Conservation (phyloP, 2,329 filamentous ascomycete genomes). For the Sporothrix pallida region DNA sequence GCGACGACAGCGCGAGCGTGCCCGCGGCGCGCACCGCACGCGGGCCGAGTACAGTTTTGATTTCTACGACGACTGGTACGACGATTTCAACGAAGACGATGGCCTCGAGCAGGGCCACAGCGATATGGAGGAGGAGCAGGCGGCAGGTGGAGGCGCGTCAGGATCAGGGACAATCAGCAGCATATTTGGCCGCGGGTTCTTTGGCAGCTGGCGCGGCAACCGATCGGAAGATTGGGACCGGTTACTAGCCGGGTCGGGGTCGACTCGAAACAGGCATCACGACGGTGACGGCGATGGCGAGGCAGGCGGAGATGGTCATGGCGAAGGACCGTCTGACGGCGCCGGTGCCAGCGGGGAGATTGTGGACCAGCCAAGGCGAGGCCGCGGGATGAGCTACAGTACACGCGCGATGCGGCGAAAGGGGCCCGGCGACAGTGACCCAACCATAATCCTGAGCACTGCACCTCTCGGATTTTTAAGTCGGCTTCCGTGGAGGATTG, state of each 20-base stretch:
- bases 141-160: slow-evolving; percentile 8
- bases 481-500: slow-evolving; percentile 82
- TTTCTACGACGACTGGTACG: slow-evolving; percentile 98
- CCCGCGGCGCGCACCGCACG: slow-evolving; percentile 55
- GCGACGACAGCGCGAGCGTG: slow-evolving; percentile 70
- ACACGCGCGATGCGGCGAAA: slow-evolving; percentile 55
- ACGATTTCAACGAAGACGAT: slow-evolving; percentile 57
- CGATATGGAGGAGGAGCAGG: slow-evolving; percentile 44
- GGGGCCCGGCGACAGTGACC: slow-evolving; percentile 65
- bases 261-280: slow-evolving; percentile 47
- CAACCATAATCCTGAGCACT: slow-evolving; percentile 87
- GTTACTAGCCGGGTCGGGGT: slow-evolving; percentile 72
- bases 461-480: slow-evolving; percentile 85
- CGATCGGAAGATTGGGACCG: slow-evolving; percentile 79
- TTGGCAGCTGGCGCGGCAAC: slow-evolving; percentile 72
- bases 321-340: slow-evolving; percentile 37
- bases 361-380: slow-evolving; percentile 70
- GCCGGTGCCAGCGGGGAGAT: slow-evolving; percentile 48
- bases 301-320: slow-evolving; percentile 40
- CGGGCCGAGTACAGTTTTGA: slow-evolving; percentile 87
- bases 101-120: slow-evolving; percentile 72
- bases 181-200: slow-evolving; percentile 62
- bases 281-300: slow-evolving; percentile 41
- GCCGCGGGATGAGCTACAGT: slow-evolving; percentile 89
- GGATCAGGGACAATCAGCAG: slow-evolving; percentile 39